These are phyloP conservation scores for Xylaria hypoxylon DNA, from an alignment of 2,329 filamentous ascomycete genomes.

Conservation along the genomic window DNA sequence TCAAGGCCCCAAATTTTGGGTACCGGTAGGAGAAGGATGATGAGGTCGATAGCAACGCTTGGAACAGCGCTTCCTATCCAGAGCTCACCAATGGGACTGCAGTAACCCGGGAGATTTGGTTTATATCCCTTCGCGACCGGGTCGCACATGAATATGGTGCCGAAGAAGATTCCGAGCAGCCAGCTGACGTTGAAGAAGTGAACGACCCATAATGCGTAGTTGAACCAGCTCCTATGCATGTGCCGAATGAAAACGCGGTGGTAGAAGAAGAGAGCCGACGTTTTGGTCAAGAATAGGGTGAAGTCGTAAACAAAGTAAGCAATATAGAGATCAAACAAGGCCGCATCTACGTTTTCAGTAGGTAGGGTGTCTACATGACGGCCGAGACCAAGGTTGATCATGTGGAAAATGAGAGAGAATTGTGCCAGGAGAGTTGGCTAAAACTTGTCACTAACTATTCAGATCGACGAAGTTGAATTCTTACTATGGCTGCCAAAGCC, in stretches of 20 bases:
- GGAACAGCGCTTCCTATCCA: constrained; percentile 34
- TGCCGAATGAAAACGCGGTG: constrained; percentile 25
- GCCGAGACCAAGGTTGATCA: constrained; percentile 18
- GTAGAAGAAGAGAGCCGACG: constrained; percentile 17
- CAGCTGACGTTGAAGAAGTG: constrained; percentile 35
- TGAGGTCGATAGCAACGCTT: constrained; percentile 39
- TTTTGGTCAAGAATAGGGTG: not conserved
- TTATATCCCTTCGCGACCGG: constrained; percentile 29
- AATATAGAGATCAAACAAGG: constrained; percentile 20
- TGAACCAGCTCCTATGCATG: constrained; percentile 25
- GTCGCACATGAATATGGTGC: constrained; percentile 37
- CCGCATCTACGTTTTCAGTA: not conserved
- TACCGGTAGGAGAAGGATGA: constrained; percentile 39
- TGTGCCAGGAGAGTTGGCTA: constrained; percentile 12
- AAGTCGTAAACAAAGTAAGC: not conserved
- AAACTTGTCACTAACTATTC: not conserved
- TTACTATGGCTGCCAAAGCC: constrained; percentile 28
- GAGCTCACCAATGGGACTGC: constrained; percentile 6
- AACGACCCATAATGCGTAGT: constrained; percentile 6
- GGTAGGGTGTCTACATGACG: constrained; percentile 6
- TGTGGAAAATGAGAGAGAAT: constrained; percentile 18
- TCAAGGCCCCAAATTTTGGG: constrained; percentile 39
- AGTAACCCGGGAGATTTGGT: constrained; percentile 18
- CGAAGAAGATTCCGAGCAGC: constrained; percentile 36
- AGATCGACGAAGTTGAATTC: not conserved